Percentiles rank a stretch among this genome's conserved stretches.
These are phyloP conservation scores for Vitis riparia DNA, from an alignment of 164 flowering plant genomes.

Conservation along the genomic window DNA sequence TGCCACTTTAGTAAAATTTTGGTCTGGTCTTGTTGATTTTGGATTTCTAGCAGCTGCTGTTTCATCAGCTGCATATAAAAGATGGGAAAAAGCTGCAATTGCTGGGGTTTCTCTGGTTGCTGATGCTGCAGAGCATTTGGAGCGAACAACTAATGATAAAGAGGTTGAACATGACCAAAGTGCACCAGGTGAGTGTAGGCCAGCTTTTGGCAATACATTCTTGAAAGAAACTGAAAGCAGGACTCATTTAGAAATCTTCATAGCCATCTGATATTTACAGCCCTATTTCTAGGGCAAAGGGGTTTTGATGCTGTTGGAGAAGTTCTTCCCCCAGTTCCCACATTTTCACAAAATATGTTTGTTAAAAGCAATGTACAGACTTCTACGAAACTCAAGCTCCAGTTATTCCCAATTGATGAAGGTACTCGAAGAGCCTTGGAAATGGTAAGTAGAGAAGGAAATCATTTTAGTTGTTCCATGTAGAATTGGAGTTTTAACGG, in stretches of 20 bases:
- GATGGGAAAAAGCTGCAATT: constrained; percentile 97
- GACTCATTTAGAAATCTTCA: not conserved
- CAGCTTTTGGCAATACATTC: constrained; percentile 1
- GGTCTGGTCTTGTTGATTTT: not conserved
- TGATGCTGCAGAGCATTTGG: constrained; percentile 99
- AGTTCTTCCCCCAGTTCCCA: constrained; percentile 26
- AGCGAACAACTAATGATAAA: constrained; percentile 46
- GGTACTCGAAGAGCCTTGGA: constrained; percentile 77
- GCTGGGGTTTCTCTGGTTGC: constrained; percentile 98
- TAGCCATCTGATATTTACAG: not conserved
- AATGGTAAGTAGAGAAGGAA: constrained; percentile 51
- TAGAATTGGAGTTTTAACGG: constrained; percentile 1
- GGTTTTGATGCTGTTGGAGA: constrained; percentile 23
- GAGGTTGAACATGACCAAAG: constrained; percentile 36
- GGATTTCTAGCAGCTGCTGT: constrained; percentile 34
- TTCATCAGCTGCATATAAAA: constrained; percentile 73
- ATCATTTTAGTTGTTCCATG: constrained; percentile 2
- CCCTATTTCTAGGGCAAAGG: constrained; percentile 37
- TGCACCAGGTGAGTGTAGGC: constrained; percentile 18
- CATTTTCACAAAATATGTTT: constrained; percentile 25
- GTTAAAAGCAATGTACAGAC: constrained; percentile 35
- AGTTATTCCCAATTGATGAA: constrained; percentile 94
- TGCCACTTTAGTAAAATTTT: not conserved
- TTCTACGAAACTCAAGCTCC: constrained; percentile 78
- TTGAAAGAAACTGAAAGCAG: constrained; percentile 4